Evolutionary conservation across 345 rosid genomes (phyloP), one percentile per base, ranked within the genome.

Genomic region (Hirschfeldia incana): DNA sequence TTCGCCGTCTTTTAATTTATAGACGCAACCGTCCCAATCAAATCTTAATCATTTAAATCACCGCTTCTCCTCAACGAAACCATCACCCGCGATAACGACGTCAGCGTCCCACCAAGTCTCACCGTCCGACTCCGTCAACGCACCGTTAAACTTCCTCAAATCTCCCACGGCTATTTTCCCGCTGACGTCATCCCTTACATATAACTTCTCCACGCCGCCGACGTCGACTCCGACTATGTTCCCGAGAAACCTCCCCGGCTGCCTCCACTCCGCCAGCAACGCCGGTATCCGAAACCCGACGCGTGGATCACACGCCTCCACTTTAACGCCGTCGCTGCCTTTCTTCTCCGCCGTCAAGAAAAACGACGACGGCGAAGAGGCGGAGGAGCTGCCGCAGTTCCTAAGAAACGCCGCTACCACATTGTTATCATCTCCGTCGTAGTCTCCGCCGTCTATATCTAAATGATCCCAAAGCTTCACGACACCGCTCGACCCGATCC

Each of bases 61-160:
- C 26, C 10, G 69, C 42, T 21, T 30, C 70, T 49, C 75, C 11
- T 77, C 80, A 70, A 71, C 70, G 10, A 30, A 29, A 42, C 74
- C 68, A 1, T 76, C 70, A 64, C 3, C 76, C 27, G 42, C 26
- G 70, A 77, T 76, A 74, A 85, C 90, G 79, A 84, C 87, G 85
- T 91, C 90, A 44, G 97, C 90, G 55, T 91, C 91, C 90, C 88
- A 93, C 91, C 91, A 86, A 1, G 77, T 85, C 15, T 88, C 93
- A 70, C 34, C 78, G 21, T 88, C 88, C 4, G 80, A 63, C 61
- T 84, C 90, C 83, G 87, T 88, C 36, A 94, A 75, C 86, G 88
- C 87, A 33, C 86, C 81, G 69, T 76, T 80, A 28, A 72, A 87
- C 60, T 70, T 94, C 80, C 97, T 86, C 82, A 92, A 34, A 42